Percentiles rank a stretch among this genome's conserved stretches.
These are phyloP conservation scores for Berberis thunbergii DNA, from an alignment of 164 flowering plant species.

Conservation along the genomic window DNA sequence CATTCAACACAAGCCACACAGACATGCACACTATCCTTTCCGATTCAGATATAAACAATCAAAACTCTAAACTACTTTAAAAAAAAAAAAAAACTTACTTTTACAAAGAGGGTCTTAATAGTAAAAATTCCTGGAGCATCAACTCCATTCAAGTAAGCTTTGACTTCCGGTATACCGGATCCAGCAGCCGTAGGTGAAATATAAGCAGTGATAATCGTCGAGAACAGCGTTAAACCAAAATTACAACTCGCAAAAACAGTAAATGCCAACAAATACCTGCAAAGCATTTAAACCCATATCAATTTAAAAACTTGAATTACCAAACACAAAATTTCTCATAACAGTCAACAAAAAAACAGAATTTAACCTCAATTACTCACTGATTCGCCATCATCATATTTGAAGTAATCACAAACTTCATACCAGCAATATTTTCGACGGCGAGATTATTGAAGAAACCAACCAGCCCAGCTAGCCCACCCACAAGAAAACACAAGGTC, in stretches of 20 bases:
- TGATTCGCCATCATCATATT: constrained; percentile 51
- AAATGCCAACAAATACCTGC: constrained; percentile 60
- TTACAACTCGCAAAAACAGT: constrained; percentile 44
- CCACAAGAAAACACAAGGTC: constrained; percentile 56
- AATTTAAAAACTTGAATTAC: not conserved
- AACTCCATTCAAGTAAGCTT: constrained; percentile 91
- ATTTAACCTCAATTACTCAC: constrained; percentile 21
- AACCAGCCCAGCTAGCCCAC: constrained; percentile 38
- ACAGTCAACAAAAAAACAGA: not conserved
- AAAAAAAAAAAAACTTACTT: constrained; percentile 31
- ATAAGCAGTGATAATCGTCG: constrained; percentile 50
- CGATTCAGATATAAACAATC: no score
- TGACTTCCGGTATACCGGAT: constrained; percentile 89
- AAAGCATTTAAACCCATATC: not conserved
- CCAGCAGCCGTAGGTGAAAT: constrained; percentile 78
- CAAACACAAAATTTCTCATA: not conserved
- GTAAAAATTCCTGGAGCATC: constrained; percentile 76
- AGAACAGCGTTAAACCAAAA: constrained; percentile 54
- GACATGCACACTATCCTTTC: no score
- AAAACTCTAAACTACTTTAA: no score
- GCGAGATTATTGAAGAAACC: constrained; percentile 70
- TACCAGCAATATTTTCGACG: constrained; percentile 76
- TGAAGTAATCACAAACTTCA: constrained; percentile 68
- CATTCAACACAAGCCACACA: no score
- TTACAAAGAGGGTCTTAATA: constrained; percentile 47